These are phyloP conservation scores for Pseudogymnoascus sp. DNA, from an alignment of 2,329 filamentous ascomycete genomes.

Conservation along the genomic window DNA sequence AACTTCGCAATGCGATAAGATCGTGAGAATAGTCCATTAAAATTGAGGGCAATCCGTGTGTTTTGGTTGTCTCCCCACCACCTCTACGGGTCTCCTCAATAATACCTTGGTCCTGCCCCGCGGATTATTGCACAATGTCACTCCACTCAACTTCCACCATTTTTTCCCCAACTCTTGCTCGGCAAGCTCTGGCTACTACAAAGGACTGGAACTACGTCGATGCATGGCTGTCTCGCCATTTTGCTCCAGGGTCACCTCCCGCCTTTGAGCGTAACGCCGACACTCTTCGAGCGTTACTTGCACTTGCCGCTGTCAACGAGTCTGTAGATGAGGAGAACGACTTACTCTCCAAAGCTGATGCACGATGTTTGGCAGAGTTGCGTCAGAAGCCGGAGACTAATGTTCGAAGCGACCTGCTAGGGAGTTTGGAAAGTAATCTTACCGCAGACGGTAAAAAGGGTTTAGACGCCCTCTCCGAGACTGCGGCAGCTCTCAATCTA, in stretches of 20 bases:
- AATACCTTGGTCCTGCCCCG: neutral
- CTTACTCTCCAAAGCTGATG: constrained; percentile 51
- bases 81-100: neutral
- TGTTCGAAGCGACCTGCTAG: constrained; percentile 39
- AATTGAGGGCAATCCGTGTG: neutral
- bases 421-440: constrained; percentile 47
- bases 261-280: constrained; percentile 80
- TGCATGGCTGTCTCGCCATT: constrained; percentile 69
- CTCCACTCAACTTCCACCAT: constrained; percentile 40
- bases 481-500: constrained; percentile 39
- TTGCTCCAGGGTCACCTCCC: constrained; percentile 55
- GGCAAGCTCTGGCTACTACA: constrained; percentile 70
- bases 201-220: constrained; percentile 91
- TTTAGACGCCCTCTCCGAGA: constrained; percentile 50
- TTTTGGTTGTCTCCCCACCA: neutral
- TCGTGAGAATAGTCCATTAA: neutral
- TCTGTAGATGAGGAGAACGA: constrained; percentile 62
- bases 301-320: constrained; percentile 70
- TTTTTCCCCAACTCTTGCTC: constrained; percentile 60
- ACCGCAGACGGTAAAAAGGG: constrained; percentile 46
- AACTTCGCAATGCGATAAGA: neutral
- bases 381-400: constrained; percentile 31
- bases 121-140: neutral
- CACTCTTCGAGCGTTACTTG: constrained; percentile 67
- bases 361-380: constrained; percentile 49